Evolutionary conservation across 148 eudicot genomes (phyloP).

Genomic region (Amaranthus palmeri): DNA sequence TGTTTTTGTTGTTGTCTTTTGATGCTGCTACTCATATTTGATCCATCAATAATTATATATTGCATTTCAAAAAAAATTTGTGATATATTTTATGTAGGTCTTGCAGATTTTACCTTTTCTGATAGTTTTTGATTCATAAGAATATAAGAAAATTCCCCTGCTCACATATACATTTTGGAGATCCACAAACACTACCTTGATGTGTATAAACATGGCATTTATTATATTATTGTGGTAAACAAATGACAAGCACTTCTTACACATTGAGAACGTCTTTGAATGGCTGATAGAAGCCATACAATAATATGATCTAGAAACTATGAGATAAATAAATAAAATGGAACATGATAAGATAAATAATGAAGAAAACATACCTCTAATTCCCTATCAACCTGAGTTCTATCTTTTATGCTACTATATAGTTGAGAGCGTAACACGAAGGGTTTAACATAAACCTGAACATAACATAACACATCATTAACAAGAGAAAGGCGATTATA

Average conservation of each 20-base stretch:
- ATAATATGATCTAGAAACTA: neutral
- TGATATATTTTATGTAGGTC: too few relatives aligned
- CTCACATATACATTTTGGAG: neutral
- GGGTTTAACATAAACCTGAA: slow-evolving; percentile 68
- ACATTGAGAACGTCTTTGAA: neutral
- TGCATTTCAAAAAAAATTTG: too few relatives aligned
- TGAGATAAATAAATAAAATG: neutral
- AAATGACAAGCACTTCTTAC: neutral
- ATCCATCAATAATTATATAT: too few relatives aligned
- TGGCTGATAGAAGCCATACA: too few relatives aligned
- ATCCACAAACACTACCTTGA: neutral
- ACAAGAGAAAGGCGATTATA: neutral
- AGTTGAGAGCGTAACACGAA: slow-evolving; percentile 78
- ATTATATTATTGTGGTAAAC: neutral
- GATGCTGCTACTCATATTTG: too few relatives aligned
- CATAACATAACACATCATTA: slow-evolving; percentile 10
- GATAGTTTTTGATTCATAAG: too few relatives aligned
- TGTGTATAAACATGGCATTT: neutral
- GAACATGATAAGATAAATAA: neutral
- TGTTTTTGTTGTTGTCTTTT: too few relatives aligned
- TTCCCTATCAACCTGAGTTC: slow-evolving; percentile 95
- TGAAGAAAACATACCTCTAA: slow-evolving; percentile 59
- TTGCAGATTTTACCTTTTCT: too few relatives aligned
- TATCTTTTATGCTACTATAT: slow-evolving; percentile 83
- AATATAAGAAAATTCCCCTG: too few relatives aligned